Evolutionary conservation across 1,284 basidiomycete species (phyloP).

Genomic region (Sparassis latifolia): DNA sequence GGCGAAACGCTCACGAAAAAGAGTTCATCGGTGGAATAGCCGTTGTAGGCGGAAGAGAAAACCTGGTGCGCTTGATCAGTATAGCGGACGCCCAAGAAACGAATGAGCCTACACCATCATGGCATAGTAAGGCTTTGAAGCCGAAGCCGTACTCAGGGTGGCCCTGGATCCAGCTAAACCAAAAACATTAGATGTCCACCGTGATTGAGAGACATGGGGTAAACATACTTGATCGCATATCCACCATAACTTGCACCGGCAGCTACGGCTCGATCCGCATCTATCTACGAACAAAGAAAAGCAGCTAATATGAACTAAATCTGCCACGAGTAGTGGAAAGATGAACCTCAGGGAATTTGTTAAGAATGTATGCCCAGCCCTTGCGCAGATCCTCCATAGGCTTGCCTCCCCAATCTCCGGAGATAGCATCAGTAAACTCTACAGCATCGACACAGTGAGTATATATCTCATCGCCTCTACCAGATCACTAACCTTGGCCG

Average conservation of each 20-base stretch:
- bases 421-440: conserved; percentile 80
- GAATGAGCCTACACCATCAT: conserved; percentile 65
- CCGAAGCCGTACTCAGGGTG: conserved; percentile 80
- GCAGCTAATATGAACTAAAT: neutral
- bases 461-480: no score
- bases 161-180: conserved; percentile 83
- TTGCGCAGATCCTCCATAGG: conserved; percentile 78
- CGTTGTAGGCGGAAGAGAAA: conserved; percentile 68
- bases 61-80: conserved; percentile 30
- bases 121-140: conserved; percentile 86
- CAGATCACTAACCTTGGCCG: conserved; percentile 56
- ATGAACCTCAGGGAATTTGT: conserved; percentile 64
- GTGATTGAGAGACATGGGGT: conserved; percentile 2
- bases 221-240: conserved; percentile 70
- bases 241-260: conserved; percentile 81
- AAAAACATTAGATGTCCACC: conserved; percentile 1
- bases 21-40: conserved; percentile 80
- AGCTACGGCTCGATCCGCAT: conserved; percentile 73
- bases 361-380: conserved; percentile 69
- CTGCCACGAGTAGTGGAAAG: neutral
- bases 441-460: neutral
- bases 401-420: conserved; percentile 79
- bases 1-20: conserved; percentile 61
- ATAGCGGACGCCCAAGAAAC: neutral
- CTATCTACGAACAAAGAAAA: conserved; percentile 45